phyloP scores from a whole-genome alignment of 305 asterid genomes.

The Caryopteris hybrid region DNA sequence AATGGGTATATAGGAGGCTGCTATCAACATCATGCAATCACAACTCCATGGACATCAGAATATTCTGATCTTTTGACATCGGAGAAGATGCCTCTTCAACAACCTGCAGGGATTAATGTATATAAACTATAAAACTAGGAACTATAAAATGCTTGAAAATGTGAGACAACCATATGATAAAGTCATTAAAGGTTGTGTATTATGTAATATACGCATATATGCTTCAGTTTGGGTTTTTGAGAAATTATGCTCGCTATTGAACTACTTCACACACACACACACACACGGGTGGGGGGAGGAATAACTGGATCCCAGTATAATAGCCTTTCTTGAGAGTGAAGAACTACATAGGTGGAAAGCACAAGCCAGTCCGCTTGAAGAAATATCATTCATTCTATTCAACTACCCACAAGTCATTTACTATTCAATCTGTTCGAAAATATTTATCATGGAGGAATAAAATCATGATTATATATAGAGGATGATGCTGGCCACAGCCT shows the following conservation, averaged over 20 bases:
- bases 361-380: background rate
- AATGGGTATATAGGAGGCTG: background rate
- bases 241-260: background rate
- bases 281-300: background rate
- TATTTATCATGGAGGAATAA: background rate
- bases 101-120: conserved; percentile 33
- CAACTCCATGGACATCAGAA: conserved; percentile 69
- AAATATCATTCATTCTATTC: background rate
- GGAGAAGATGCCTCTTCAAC: conserved; percentile 53
- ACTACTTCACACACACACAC: background rate
- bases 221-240: background rate
- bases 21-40: conserved; percentile 17
- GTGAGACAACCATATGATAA: background rate
- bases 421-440: background rate
- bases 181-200: too few species aligned
- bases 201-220: background rate
- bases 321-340: background rate
- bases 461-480: background rate
- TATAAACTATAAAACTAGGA: background rate
- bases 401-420: background rate
- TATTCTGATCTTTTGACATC: conserved; percentile 37
- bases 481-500: background rate
- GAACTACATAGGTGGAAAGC: background rate
- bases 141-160: background rate
- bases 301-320: too few species aligned